Percentiles rank a stretch among this genome's conserved stretches.
phyloP scores from a whole-genome alignment of 441 rosid genomes.

The Cnidoscolus chayamansa region DNA sequence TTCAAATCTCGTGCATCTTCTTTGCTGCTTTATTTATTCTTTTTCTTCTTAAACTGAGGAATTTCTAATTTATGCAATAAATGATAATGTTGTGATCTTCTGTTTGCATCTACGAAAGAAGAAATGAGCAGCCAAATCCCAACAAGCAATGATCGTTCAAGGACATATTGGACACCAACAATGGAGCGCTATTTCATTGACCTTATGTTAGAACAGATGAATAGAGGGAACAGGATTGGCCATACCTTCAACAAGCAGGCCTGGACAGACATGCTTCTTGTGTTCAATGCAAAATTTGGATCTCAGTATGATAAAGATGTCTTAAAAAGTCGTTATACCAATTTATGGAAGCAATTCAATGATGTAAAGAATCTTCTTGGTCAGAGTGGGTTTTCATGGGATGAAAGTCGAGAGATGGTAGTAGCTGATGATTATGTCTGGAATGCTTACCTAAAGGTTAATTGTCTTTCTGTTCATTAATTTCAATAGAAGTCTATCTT shows the following conservation, averaged over 20 bases:
- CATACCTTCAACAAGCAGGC: slow-evolving; percentile 88
- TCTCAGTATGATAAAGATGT: slow-evolving; percentile 83
- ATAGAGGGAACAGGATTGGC: slow-evolving; percentile 70
- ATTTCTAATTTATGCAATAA: not conserved
- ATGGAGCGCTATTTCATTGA: slow-evolving; percentile 91
- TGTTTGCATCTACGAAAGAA: slow-evolving; percentile 12
- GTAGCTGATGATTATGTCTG: slow-evolving; percentile 65
- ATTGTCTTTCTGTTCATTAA: slow-evolving; percentile 6
- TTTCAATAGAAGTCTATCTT: not conserved
- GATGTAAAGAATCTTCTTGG: slow-evolving; percentile 70
- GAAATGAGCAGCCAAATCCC: slow-evolving; percentile 46
- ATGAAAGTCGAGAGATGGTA: slow-evolving; percentile 67
- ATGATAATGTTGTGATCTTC: not conserved
- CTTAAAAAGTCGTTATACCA: slow-evolving; percentile 66
- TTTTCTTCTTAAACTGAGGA: not conserved
- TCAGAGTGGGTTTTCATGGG: slow-evolving; percentile 79
- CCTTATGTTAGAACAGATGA: slow-evolving; percentile 83
- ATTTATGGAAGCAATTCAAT: slow-evolving; percentile 74
- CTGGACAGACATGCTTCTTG: slow-evolving; percentile 69
- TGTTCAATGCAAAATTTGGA: slow-evolving; percentile 70
- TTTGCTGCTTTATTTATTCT: not conserved
- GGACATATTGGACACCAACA: slow-evolving; percentile 78
- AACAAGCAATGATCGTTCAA: slow-evolving; percentile 55
- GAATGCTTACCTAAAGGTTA: slow-evolving; percentile 68
- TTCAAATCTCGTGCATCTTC: not conserved